Percentiles rank a stretch among this genome's conserved stretches.
phyloP scores from a whole-genome alignment of 177 flowering plant genomes.

The Vitis hybrid region DNA sequence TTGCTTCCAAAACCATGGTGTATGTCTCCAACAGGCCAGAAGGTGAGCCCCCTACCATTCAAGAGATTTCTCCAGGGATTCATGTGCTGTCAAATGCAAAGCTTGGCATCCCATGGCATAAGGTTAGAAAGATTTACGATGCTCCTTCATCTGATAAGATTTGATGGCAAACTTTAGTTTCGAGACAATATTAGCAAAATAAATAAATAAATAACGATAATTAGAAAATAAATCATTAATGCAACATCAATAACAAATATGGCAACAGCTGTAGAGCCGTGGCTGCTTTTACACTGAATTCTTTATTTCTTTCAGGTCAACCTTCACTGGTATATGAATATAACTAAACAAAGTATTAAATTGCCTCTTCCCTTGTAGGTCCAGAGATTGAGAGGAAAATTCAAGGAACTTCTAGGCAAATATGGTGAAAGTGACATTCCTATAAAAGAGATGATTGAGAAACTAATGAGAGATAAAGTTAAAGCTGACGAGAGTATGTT shows the following conservation, averaged over 20 bases:
- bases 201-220: no score
- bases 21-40: slow-evolving; percentile 60
- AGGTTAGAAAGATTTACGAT: slow-evolving; percentile 26
- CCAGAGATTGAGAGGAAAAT: slow-evolving; percentile 32
- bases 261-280: no score
- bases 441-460: slow-evolving; percentile 34
- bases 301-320: no score
- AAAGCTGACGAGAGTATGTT: slow-evolving; percentile 44
- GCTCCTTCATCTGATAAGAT: slow-evolving; percentile 2
- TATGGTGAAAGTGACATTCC: slow-evolving; percentile 31
- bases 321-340: not conserved
- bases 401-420: slow-evolving; percentile 34
- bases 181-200: not conserved
- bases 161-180: not conserved
- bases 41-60: slow-evolving; percentile 31
- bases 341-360: not conserved
- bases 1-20: slow-evolving; percentile 47
- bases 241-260: no score
- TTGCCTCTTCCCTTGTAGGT: slow-evolving; percentile 29
- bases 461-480: slow-evolving; percentile 45
- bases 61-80: slow-evolving; percentile 55
- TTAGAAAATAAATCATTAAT: no score
- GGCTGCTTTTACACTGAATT: not conserved
- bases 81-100: slow-evolving; percentile 66
- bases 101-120: slow-evolving; percentile 60